These are phyloP conservation scores for Pestalotiopsis sp. DNA, from an alignment of 2,329 filamentous ascomycete species.

Conservation along the genomic window DNA sequence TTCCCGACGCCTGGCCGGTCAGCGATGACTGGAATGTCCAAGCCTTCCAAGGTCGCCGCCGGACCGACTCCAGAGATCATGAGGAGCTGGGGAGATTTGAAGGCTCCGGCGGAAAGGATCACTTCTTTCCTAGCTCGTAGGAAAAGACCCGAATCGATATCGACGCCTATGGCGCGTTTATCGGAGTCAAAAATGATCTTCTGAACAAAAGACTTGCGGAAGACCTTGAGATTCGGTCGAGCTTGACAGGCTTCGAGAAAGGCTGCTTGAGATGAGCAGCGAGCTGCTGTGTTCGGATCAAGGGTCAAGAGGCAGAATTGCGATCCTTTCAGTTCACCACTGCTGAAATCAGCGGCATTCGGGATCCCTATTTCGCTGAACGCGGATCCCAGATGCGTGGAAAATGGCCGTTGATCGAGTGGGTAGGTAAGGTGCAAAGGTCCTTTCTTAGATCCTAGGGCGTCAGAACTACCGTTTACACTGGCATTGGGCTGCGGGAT, in stretches of 20 bases:
- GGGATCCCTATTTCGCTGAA: constrained; percentile 44
- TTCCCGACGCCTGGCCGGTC: constrained; percentile 61
- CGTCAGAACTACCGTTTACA: constrained; percentile 26
- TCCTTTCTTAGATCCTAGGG: constrained; percentile 31
- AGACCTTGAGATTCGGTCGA: constrained; percentile 17
- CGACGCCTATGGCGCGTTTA: constrained; percentile 35
- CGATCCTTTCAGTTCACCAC: constrained; percentile 41
- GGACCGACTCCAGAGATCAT: constrained; percentile 40
- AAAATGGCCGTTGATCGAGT: constrained; percentile 41
- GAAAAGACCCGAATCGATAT: constrained; percentile 18
- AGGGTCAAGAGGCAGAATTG: constrained; percentile 36
- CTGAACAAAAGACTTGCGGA: constrained; percentile 41
- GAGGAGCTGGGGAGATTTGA: constrained; percentile 40
- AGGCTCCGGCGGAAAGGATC: constrained; percentile 38
- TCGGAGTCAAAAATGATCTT: constrained; percentile 45
- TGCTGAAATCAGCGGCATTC: constrained; percentile 38
- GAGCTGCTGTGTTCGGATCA: constrained; percentile 7
- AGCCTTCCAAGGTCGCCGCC: constrained; percentile 25
- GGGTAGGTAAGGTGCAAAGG: constrained; percentile 45
- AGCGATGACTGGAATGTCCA: constrained; percentile 50
- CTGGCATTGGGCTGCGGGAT: constrained; percentile 29
- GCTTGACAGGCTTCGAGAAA: constrained; percentile 17
- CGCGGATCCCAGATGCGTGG: constrained; percentile 39
- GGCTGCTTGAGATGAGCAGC: constrained; percentile 18
- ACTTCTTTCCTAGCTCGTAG: constrained; percentile 36